These are phyloP conservation scores for Macaranga tanarius DNA, from an alignment of 441 rosid species.

Conservation along the genomic window DNA sequence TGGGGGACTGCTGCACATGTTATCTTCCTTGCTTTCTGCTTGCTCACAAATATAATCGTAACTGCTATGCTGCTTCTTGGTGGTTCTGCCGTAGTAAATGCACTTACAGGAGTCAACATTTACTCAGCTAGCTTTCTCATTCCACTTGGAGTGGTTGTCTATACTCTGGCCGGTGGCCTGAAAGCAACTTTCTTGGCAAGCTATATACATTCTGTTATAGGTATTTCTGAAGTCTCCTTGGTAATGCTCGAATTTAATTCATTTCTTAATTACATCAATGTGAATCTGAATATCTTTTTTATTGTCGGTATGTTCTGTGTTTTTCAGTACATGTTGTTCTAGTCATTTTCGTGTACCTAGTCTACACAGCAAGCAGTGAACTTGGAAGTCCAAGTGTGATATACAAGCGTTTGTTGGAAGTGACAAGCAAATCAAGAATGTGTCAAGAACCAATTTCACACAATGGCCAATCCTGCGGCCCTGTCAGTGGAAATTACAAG, in stretches of 20 bases:
- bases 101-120: slow-evolving; percentile 82
- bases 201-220: slow-evolving; percentile 85
- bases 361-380: slow-evolving; percentile 74
- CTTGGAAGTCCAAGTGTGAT: slow-evolving; percentile 79
- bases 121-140: slow-evolving; percentile 90
- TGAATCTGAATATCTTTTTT: background rate
- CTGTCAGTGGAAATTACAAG: slow-evolving; percentile 67
- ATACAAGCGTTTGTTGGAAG: slow-evolving; percentile 51
- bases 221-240: slow-evolving; percentile 25
- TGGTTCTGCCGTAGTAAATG: slow-evolving; percentile 95
- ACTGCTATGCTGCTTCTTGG: slow-evolving; percentile 94
- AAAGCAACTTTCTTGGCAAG: slow-evolving; percentile 96
- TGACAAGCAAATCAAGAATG: slow-evolving; percentile 61
- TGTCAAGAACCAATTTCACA: slow-evolving; percentile 76
- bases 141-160: slow-evolving; percentile 86
- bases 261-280: background rate
- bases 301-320: too few relatives aligned
- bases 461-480: slow-evolving; percentile 76
- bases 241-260: background rate
- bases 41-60: slow-evolving; percentile 71
- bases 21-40: slow-evolving; percentile 79
- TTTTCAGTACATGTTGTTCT: slow-evolving; percentile 72
- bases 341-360: slow-evolving; percentile 80
- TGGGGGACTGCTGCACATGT: slow-evolving; percentile 89
- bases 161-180: slow-evolving; percentile 89